Evolutionary conservation across 352 stramenopile genomes (phyloP).

Genomic region (Phytopythium aichiense): DNA sequence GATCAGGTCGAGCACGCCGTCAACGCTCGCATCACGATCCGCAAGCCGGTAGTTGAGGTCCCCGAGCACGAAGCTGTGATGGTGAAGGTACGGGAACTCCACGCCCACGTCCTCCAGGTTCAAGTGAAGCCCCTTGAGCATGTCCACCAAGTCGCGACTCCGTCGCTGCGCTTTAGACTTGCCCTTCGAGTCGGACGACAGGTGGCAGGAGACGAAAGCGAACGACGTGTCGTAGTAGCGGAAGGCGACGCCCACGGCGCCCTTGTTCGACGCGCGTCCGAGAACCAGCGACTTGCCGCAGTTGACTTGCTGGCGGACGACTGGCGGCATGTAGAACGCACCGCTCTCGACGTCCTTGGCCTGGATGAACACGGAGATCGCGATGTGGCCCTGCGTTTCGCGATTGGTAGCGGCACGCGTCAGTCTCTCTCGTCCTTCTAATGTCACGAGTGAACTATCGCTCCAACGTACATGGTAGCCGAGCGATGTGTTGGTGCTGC

Average conservation of each 20-base stretch:
- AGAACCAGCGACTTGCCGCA: conserved; percentile 75
- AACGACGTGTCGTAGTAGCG: conserved; percentile 86
- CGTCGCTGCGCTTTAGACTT: conserved; percentile 72
- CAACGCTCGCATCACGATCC: conserved; percentile 40
- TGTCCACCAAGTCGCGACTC: conserved; percentile 67
- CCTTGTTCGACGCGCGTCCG: conserved; percentile 86
- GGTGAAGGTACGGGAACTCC: conserved; percentile 81
- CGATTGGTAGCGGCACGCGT: not conserved
- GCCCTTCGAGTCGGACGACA: conserved; percentile 84
- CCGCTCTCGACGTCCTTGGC: conserved; percentile 56
- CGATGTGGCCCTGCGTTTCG: conserved; percentile 68
- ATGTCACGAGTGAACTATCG: not conserved
- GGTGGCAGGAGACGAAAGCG: conserved; percentile 84
- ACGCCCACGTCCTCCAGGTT: conserved; percentile 80
- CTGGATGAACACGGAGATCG: conserved; percentile 79
- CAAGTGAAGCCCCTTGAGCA: conserved; percentile 76
- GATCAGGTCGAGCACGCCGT: conserved; percentile 63
- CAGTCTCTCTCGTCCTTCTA: not conserved
- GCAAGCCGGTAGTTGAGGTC: conserved; percentile 90
- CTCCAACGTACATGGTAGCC: conserved; percentile 61
- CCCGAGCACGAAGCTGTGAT: conserved; percentile 87
- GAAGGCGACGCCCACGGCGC: conserved; percentile 85
- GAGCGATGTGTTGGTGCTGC: conserved; percentile 71
- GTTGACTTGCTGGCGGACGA: conserved; percentile 67
- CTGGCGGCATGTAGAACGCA: conserved; percentile 79